Base-by-base conservation (phyloP, 495 filamentous ascomycete genomes). In the Penicillium coffeae region DNA sequence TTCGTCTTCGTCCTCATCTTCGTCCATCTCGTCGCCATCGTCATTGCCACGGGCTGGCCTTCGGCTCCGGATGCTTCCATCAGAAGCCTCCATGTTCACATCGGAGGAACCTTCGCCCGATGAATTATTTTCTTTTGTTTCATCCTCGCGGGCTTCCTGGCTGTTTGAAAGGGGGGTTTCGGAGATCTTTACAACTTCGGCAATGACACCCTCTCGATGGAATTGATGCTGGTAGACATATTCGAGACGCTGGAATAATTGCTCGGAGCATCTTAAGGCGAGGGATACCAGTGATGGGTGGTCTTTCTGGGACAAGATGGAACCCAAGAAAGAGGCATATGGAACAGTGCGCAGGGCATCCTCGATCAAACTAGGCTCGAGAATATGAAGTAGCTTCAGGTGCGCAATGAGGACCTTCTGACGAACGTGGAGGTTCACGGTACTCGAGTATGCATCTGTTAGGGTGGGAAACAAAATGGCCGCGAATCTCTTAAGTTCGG, bases 361-460 rank as follows among this genome's bases (percentile, higher is more conserved):
- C 48, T 88, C 80, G 12, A 99, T 77, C 37, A 99, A 87, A 30
- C 78, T 75, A 9, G 79, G 76, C 57, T 96, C 91, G 15, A 97
- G 60, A 54, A 96, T 95, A n/a, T 90, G 95, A 10, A 99, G 80
- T 90, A 99, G 97, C 71, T 97, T 96, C 22, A 97, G 74, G 55
- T 99, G 94, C 15, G 94, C 93, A 22, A 83, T 87, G 35, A 99
- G 76, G 14, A 97, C 94, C 71, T 94, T 96, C 58, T 97, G 89
- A n/a, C 94, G 89, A 13, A 99, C 94, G 41, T 77, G 87, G n/a
- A 97, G 73, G 62, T 99, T 99, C 47, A 99, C 92, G 3, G 94
- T 99, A 67, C 93, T 97, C 2, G 93, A 95, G 60, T 93, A 99
- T 2, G 91, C 94, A 59, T 99, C 91, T 14, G 94, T 97, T 32